phyloP scores from a whole-genome alignment of 2,329 filamentous ascomycete species.

The Fusarium hostae region DNA sequence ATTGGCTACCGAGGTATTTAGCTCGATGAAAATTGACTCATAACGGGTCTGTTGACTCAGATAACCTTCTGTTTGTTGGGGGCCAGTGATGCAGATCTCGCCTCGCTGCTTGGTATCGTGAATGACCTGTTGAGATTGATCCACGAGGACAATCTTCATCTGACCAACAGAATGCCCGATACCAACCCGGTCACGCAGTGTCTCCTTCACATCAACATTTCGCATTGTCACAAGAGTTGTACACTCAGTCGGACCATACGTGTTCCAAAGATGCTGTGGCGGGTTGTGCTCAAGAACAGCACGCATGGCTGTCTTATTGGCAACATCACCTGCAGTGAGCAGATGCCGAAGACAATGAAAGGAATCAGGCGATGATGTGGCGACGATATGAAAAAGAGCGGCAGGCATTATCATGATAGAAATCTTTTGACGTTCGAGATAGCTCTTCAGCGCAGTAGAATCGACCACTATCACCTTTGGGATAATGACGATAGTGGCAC shows the following conservation, averaged over 20 bases:
- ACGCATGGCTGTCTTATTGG: not conserved
- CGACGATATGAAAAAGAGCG: not conserved
- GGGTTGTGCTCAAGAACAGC: not conserved
- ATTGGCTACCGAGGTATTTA: accelerated
- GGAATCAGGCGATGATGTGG: not conserved
- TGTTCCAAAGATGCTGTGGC: slow-evolving; percentile 4
- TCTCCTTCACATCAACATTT: not conserved
- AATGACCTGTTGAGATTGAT: not conserved
- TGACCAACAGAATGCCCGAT: not conserved
- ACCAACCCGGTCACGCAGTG: not conserved
- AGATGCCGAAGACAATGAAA: not conserved
- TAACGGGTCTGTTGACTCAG: not conserved
- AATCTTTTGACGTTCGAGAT: not conserved
- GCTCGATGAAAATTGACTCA: accelerated
- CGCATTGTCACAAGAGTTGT: not conserved
- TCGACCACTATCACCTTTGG: not conserved
- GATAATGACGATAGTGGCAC: not conserved
- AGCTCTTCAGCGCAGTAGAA: not conserved
- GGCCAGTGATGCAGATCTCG: not conserved
- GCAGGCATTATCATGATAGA: slow-evolving; percentile 1
- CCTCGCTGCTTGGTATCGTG: not conserved
- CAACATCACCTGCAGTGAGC: not conserved
- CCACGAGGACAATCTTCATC: not conserved
- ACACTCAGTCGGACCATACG: slow-evolving; percentile 2
- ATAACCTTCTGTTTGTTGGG: not conserved